Conservation (phyloP, 2,329 filamentous ascomycete species). For the Ceratocystis smalleyi region DNA sequence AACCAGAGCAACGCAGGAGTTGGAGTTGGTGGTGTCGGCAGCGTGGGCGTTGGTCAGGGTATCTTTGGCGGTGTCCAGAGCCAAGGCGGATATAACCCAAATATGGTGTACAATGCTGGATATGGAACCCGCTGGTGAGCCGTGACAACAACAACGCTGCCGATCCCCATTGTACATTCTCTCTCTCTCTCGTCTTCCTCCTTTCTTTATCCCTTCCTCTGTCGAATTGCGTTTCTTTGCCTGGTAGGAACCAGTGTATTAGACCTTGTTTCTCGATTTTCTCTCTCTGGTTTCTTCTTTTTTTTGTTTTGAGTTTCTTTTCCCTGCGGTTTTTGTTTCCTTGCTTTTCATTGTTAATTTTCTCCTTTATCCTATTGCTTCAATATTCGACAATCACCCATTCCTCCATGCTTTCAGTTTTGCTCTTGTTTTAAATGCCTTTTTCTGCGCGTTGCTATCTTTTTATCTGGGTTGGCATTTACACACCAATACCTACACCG, state of each 20-base stretch:
- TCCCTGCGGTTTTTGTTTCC: slow-evolving; percentile 18
- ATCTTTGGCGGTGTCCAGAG: slow-evolving; percentile 64
- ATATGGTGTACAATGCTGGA: slow-evolving; percentile 53
- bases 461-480: slow-evolving; percentile 4
- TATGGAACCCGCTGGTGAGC: slow-evolving; percentile 16
- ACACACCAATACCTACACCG: slow-evolving; percentile 7
- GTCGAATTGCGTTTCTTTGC: slow-evolving; percentile 10
- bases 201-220: not conserved
- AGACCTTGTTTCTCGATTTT: slow-evolving; percentile 16
- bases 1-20: slow-evolving; percentile 63
- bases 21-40: slow-evolving; percentile 16
- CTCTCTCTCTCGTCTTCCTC: not conserved
- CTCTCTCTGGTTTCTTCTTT: slow-evolving; percentile 20
- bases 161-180: not conserved
- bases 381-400: not conserved
- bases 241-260: not conserved
- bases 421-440: slow-evolving; percentile 16
- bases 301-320: slow-evolving; percentile 18
- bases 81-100: slow-evolving; percentile 90
- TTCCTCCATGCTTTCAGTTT: slow-evolving; percentile 18
- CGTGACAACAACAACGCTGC: not conserved
- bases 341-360: slow-evolving; percentile 5
- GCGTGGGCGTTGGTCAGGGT: slow-evolving; percentile 50
- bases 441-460: slow-evolving; percentile 9
- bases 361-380: not conserved